Percentiles rank a stretch among this genome's conserved stretches.
Evolutionary conservation across 306 rosid species (phyloP).

Genomic region (Quercus ilex): DNA sequence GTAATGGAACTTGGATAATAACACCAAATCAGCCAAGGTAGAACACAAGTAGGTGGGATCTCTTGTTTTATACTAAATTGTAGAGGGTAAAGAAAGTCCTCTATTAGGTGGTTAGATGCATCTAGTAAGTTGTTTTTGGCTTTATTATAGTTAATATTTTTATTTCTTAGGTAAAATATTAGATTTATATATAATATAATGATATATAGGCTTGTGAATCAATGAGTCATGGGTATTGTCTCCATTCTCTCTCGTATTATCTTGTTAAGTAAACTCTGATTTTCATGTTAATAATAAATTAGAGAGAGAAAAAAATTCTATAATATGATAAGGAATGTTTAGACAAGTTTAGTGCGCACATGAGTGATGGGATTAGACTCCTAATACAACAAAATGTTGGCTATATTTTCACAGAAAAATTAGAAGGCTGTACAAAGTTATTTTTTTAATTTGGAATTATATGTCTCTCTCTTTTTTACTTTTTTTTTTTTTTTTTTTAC

Average conservation of each 20-base stretch:
- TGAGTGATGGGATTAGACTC: constrained; percentile 10
- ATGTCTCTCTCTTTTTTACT: not conserved
- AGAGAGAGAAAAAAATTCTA: not conserved
- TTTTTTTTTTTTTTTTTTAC: too few relatives aligned
- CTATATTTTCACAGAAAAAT: not conserved
- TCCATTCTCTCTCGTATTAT: constrained; percentile 2
- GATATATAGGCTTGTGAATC: constrained; percentile 14
- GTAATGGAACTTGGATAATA: constrained; percentile 8
- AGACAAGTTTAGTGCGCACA: constrained; percentile 5
- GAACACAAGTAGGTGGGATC: constrained; percentile 36
- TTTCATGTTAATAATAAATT: constrained; percentile 1
- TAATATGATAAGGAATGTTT: not conserved
- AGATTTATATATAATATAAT: too few relatives aligned
- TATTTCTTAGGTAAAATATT: not conserved
- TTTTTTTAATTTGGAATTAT: not conserved
- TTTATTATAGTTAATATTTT: constrained; percentile 6
- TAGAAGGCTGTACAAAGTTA: not conserved
- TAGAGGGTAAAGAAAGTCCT: too few relatives aligned
- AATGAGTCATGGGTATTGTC: constrained; percentile 4
- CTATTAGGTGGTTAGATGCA: constrained; percentile 17
- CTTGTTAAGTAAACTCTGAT: not conserved
- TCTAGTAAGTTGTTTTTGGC: constrained; percentile 19
- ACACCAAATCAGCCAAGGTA: constrained; percentile 10
- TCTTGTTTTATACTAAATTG: not conserved
- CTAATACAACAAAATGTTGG: not conserved